These are phyloP conservation scores for Fragilaria radians DNA, from an alignment of 108 stramenopile species.

Conservation along the genomic window DNA sequence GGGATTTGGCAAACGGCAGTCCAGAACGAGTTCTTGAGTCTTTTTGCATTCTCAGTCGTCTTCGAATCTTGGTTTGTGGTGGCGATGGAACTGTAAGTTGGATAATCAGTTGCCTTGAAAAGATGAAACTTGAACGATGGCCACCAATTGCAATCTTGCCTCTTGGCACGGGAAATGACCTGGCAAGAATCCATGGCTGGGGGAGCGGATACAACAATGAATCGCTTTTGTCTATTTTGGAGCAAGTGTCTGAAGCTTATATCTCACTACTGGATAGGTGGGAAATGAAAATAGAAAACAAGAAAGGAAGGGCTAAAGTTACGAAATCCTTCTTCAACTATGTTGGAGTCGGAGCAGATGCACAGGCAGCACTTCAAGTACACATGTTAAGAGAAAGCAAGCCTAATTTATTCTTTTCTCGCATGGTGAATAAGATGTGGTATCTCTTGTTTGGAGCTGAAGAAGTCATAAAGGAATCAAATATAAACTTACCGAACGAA, in stretches of 20 bases:
- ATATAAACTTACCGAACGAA: slow-evolving; percentile 61
- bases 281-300: slow-evolving; percentile 57
- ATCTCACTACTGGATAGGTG: slow-evolving; percentile 78
- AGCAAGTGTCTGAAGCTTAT: slow-evolving; percentile 71
- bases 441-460: slow-evolving; percentile 86
- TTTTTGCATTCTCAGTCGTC: slow-evolving; percentile 50
- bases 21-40: slow-evolving; percentile 75
- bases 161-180: slow-evolving; percentile 88
- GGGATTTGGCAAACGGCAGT: slow-evolving; percentile 78
- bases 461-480: slow-evolving; percentile 70
- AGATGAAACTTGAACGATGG: slow-evolving; percentile 66
- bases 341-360: slow-evolving; percentile 87
- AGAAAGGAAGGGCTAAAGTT: slow-evolving; percentile 32
- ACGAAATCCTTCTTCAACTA: slow-evolving; percentile 81
- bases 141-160: slow-evolving; percentile 89
- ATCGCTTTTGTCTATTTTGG: slow-evolving; percentile 58
- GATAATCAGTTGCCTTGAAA: slow-evolving; percentile 80
- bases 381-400: slow-evolving; percentile 64
- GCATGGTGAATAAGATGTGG: slow-evolving; percentile 85
- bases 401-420: slow-evolving; percentile 81
- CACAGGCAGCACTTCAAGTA: slow-evolving; percentile 80
- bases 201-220: slow-evolving; percentile 86
- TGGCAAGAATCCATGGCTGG: slow-evolving; percentile 78
- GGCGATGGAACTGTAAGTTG: slow-evolving; percentile 93
- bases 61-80: slow-evolving; percentile 81